These are phyloP conservation scores for Barnettozyma salicaria DNA, from an alignment of 805 yeast species.

Conservation along the genomic window DNA sequence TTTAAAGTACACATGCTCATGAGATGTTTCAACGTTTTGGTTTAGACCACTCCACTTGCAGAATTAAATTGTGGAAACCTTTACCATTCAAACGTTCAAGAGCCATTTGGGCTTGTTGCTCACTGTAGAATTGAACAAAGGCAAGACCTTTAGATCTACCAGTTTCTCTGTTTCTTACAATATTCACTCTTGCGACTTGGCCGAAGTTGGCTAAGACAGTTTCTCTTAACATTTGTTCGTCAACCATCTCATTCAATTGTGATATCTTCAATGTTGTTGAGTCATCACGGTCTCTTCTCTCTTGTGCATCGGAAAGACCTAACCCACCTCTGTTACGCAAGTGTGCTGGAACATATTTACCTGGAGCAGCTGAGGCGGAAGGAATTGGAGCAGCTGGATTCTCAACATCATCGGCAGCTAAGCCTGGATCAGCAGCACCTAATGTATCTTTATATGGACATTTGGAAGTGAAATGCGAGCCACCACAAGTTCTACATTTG, in stretches of 20 bases:
- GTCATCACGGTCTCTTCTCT: slow-evolving; percentile 68
- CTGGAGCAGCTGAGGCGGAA: slow-evolving; percentile 34
- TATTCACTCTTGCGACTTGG: slow-evolving; percentile 63
- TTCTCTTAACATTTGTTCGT: slow-evolving; percentile 71
- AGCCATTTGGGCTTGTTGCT: slow-evolving; percentile 69
- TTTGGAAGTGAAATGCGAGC: slow-evolving; percentile 86
- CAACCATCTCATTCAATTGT: slow-evolving; percentile 80
- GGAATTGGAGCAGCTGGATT: slow-evolving; percentile 47
- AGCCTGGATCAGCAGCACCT: slow-evolving; percentile 42
- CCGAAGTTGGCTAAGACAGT: slow-evolving; percentile 67
- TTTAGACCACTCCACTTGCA: slow-evolving; percentile 58
- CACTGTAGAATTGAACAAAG: slow-evolving; percentile 73
- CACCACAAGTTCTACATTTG: slow-evolving; percentile 87
- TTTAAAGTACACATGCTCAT: background rate
- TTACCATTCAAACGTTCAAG: slow-evolving; percentile 74
- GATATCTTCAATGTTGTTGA: slow-evolving; percentile 83
- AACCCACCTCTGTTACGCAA: slow-evolving; percentile 39
- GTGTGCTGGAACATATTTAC: slow-evolving; percentile 60
- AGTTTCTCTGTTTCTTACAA: slow-evolving; percentile 88
- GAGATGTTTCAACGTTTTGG: slow-evolving; percentile 11
- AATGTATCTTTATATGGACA: slow-evolving; percentile 95
- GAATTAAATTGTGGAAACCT: slow-evolving; percentile 87
- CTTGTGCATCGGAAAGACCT: slow-evolving; percentile 31
- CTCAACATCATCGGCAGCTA: slow-evolving; percentile 32
- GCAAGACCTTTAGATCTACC: slow-evolving; percentile 95